Evolutionary conservation across 768 basidiomycete genomes (phyloP), one percentile per base, ranked within the genome.

Genomic region (Auriscalpium orientale): DNA sequence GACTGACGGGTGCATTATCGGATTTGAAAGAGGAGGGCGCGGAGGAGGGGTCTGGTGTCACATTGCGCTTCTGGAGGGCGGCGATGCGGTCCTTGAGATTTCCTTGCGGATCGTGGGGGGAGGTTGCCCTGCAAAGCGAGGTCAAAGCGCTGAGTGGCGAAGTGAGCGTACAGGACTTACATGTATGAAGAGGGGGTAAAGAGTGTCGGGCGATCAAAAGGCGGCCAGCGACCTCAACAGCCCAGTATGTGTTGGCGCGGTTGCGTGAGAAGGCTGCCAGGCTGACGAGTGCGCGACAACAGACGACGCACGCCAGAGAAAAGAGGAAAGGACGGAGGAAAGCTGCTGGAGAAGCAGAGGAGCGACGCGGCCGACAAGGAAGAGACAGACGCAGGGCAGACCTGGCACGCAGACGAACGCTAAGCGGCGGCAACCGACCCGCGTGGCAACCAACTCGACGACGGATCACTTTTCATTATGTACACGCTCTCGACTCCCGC

Each of bases 31-130:
- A 58, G 13, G 67, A 61, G 22, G 71, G 64, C 11, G 72, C 66
- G 20, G 71, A 59, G 53, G 76, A 62, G 45, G 71, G 36, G 58
- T 54, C 67, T 52, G 54, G 62, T 28, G 28, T 28, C 58, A 43
- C 58, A 66, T 61, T 66, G 56, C 80, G 78, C 62, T 88, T 87
- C 66, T 91, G 82, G 49, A 91, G 74, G 28, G 88, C 88, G 16
- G 89, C 89, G 59, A 91, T 91, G 53, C 89, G 85, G 62, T 91
- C 89, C 70, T 84, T 89, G 65, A 91, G 80, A 67, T 85, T 87
- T 51, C 72, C 74, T 20, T 58, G 60, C 13, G 58, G 47, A 21
- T 58, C 44, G 18, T 43, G 60, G 63, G 6, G 67, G 58, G 55
- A 64, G 57, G 54, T 28, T n/a, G 58, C 51, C 62, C 62, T 63